phyloP scores from a whole-genome alignment of 2,329 filamentous ascomycete species.

The Hymenoscyphus salicellus region DNA sequence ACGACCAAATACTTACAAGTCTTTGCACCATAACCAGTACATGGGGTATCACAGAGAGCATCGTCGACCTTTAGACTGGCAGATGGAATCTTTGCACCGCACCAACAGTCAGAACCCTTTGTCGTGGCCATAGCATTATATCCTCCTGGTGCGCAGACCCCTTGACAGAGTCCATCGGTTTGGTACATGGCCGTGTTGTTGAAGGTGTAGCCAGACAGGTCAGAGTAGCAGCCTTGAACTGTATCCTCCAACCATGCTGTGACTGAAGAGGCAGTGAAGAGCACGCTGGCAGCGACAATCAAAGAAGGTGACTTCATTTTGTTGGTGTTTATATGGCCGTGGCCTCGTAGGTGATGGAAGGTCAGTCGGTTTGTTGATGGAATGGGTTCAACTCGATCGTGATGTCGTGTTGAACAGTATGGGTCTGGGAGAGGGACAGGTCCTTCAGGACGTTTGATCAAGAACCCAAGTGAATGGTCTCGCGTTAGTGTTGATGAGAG shows the following conservation, averaged over 20 bases:
- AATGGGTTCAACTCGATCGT: conserved; percentile 14
- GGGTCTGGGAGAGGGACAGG: not conserved
- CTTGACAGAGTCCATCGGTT: conserved; percentile 30
- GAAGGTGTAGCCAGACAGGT: conserved; percentile 26
- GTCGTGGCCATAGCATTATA: conserved; percentile 29
- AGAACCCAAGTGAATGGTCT: conserved; percentile 7
- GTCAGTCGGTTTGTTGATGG: conserved; percentile 11
- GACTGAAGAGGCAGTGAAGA: conserved; percentile 21
- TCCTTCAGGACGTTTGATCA: not conserved
- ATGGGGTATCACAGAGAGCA: conserved; percentile 26
- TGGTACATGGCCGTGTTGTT: conserved; percentile 31
- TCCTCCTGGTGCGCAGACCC: conserved; percentile 21
- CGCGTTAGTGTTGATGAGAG: not conserved
- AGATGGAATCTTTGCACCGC: conserved; percentile 32
- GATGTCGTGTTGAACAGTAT: conserved; percentile 11
- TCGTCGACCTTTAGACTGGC: conserved; percentile 20
- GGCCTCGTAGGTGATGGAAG: conserved; percentile 18
- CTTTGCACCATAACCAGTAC: conserved; percentile 31
- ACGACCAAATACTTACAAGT: conserved; percentile 25
- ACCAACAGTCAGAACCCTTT: conserved; percentile 31
- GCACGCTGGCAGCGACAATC: conserved; percentile 20
- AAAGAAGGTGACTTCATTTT: conserved; percentile 24
- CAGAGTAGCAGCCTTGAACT: conserved; percentile 31
- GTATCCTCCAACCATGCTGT: conserved; percentile 16
- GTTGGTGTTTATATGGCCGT: conserved; percentile 20